Percentiles rank a stretch among this genome's conserved stretches.
Conservation (phyloP, 176 grass and related monocot genomes). For the Areca catechu region DNA sequence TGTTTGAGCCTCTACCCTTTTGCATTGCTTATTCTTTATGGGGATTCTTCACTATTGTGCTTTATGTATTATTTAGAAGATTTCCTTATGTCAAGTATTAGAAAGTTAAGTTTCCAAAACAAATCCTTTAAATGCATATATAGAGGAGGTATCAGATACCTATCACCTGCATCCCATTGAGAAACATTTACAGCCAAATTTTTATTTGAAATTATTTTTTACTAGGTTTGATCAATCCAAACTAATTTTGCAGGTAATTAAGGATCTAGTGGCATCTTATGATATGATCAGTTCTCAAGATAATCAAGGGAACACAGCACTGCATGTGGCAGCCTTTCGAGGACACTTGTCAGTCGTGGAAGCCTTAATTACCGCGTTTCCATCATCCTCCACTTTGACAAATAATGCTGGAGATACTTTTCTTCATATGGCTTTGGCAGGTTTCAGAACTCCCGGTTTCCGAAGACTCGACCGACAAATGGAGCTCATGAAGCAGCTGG, state of each 20-base stretch:
- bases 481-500: constrained; percentile 63
- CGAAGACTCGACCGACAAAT: constrained; percentile 68
- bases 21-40: too few relatives aligned
- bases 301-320: constrained; percentile 4
- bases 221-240: not conserved
- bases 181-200: too few relatives aligned
- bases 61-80: too few relatives aligned
- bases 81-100: too few relatives aligned
- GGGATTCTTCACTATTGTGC: too few relatives aligned
- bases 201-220: not conserved
- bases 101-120: too few relatives aligned
- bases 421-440: constrained; percentile 78
- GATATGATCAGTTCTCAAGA: constrained; percentile 1
- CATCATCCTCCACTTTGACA: constrained; percentile 33
- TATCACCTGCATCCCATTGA: too few relatives aligned
- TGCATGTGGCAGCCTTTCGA: constrained; percentile 9
- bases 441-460: constrained; percentile 84
- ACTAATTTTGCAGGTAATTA: constrained; percentile 14
- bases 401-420: constrained; percentile 78
- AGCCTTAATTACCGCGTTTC: constrained; percentile 24
- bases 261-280: constrained; percentile 34
- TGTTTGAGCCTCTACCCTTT: too few relatives aligned
- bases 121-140: too few relatives aligned
- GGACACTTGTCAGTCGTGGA: constrained; percentile 4
- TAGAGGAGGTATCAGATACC: too few relatives aligned